A percentile compares a stretch with the other conserved stretches of the same genome.
phyloP scores from a whole-genome alignment of 768 basidiomycete genomes.

The Tulasnella calospora region DNA sequence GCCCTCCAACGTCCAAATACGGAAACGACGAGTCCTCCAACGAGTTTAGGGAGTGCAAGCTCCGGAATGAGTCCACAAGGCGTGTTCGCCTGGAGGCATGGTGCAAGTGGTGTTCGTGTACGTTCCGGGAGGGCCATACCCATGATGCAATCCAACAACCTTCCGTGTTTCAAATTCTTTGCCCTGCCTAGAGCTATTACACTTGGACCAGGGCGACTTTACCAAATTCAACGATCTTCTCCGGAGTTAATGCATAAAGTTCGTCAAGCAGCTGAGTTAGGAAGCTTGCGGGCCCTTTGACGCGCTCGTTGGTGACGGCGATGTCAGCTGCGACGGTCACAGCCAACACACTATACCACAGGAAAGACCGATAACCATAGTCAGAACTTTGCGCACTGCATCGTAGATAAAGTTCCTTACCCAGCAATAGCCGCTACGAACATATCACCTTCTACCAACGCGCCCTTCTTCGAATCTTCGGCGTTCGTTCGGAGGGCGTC shows the following conservation, averaged over 20 bases:
- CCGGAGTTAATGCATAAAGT: conserved; percentile 40
- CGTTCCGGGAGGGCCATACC: too few species aligned
- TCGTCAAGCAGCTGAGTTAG: conserved; percentile 59
- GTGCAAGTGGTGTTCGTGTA: background rate
- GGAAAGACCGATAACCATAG: conserved; percentile 31
- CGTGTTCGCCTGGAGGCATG: background rate
- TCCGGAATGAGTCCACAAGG: background rate
- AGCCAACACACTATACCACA: conserved; percentile 46
- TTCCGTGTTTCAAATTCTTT: background rate
- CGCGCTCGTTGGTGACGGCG: conserved; percentile 46
- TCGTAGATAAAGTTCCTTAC: conserved; percentile 39
- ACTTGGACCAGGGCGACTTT: conserved; percentile 1
- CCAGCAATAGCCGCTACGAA: conserved; percentile 70
- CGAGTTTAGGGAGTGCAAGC: background rate
- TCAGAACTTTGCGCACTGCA: background rate
- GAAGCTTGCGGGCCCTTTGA: conserved; percentile 62
- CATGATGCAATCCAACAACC: background rate
- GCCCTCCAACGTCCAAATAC: background rate
- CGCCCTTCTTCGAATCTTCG: conserved; percentile 36
- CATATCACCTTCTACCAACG: conserved; percentile 68
- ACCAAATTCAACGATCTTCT: background rate
- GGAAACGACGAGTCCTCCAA: background rate
- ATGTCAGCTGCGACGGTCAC: conserved; percentile 60
- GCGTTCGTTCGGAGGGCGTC: conserved; percentile 34
- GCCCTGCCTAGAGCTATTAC: background rate